Conservation (phyloP, 2,329 filamentous ascomycete genomes). For the Clarireedia monteithiana region DNA sequence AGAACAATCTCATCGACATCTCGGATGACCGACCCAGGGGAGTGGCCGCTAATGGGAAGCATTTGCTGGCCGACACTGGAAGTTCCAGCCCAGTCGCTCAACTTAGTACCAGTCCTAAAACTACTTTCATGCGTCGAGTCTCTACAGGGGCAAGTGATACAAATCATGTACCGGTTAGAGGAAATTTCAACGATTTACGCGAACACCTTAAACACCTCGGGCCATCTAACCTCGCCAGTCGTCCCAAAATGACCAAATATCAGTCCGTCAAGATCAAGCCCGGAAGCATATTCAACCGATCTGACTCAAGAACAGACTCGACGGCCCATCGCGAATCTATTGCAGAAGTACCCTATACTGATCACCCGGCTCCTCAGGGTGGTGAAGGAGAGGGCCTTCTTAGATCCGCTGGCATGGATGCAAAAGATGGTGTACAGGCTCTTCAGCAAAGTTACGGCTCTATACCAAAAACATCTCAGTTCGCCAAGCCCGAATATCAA, state of each 20-base stretch:
- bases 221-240: slow-evolving; percentile 58
- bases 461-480: slow-evolving; percentile 18
- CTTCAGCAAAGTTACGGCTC: slow-evolving; percentile 48
- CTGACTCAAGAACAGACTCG: slow-evolving; percentile 29
- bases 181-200: slow-evolving; percentile 54
- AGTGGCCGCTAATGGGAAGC: slow-evolving; percentile 13
- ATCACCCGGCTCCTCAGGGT: slow-evolving; percentile 36
- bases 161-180: slow-evolving; percentile 47
- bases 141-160: slow-evolving; percentile 46
- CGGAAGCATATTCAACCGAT: slow-evolving; percentile 20
- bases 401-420: slow-evolving; percentile 45
- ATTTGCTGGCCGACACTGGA: slow-evolving; percentile 11
- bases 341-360: slow-evolving; percentile 34
- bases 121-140: slow-evolving; percentile 51
- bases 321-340: slow-evolving; percentile 33
- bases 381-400: slow-evolving; percentile 48
- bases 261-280: slow-evolving; percentile 62
- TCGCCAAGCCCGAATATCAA: background rate
- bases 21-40: slow-evolving; percentile 29
- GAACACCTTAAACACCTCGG: slow-evolving; percentile 58
- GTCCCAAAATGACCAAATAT: slow-evolving; percentile 53
- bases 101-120: slow-evolving; percentile 30
- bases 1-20: slow-evolving; percentile 37
- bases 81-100: slow-evolving; percentile 12
- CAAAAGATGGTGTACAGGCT: slow-evolving; percentile 59